Conservation (phyloP, 2,329 filamentous ascomycete species). For the Apiospora pterosperma region DNA sequence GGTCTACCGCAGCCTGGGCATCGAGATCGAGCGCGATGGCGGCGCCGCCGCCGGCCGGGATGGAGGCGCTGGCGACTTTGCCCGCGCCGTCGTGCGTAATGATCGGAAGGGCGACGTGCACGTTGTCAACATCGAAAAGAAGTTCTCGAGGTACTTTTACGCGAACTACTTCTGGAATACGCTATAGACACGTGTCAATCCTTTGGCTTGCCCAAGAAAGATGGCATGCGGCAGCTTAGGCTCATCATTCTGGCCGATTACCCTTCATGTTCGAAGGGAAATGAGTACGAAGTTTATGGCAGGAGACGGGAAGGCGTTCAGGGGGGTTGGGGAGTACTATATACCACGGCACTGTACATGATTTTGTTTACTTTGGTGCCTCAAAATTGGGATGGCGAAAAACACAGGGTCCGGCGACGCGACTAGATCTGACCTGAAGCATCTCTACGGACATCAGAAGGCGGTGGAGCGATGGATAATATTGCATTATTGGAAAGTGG, state of each 20-base stretch:
- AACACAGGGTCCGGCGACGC: background rate
- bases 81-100: conserved; percentile 81
- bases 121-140: conserved; percentile 89
- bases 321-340: background rate
- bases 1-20: conserved; percentile 86
- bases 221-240: background rate
- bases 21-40: conserved; percentile 80
- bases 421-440: background rate
- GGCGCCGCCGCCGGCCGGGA: conserved; percentile 36
- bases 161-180: conserved; percentile 96
- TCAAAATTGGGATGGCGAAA: background rate
- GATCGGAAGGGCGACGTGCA: conserved; percentile 86
- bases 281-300: background rate
- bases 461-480: background rate
- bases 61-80: conserved; percentile 63
- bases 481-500: background rate
- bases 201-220: no score
- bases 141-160: conserved; percentile 88
- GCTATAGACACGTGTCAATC: conserved; percentile 50
- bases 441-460: background rate
- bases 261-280: background rate
- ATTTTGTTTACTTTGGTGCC: background rate
- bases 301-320: background rate
- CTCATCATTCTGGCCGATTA: background rate
- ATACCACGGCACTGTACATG: background rate